Conservation (phyloP, 2,329 filamentous ascomycete genomes). For the Phyllosticta ampelicida region DNA sequence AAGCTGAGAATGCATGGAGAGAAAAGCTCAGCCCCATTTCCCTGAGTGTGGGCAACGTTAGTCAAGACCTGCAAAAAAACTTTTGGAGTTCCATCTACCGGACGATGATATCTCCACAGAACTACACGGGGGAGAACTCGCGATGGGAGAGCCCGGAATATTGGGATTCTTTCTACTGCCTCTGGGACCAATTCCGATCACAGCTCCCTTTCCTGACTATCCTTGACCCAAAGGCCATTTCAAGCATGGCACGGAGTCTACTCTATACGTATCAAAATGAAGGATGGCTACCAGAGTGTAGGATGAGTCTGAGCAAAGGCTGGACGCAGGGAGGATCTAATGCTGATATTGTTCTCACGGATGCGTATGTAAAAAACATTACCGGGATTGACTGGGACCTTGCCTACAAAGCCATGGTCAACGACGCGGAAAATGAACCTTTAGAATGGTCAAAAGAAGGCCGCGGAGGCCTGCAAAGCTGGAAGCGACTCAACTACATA, state of each 20-base stretch:
- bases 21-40: slow-evolving; percentile 29
- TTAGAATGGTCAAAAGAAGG: slow-evolving; percentile 30
- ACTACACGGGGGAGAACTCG: slow-evolving; percentile 39
- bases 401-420: slow-evolving; percentile 28
- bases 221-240: slow-evolving; percentile 52
- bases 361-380: slow-evolving; percentile 59
- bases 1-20: slow-evolving; percentile 31
- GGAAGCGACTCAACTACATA: slow-evolving; percentile 27
- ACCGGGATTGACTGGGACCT: slow-evolving; percentile 31
- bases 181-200: slow-evolving; percentile 38
- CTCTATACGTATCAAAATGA: slow-evolving; percentile 62
- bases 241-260: slow-evolving; percentile 57
- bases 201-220: slow-evolving; percentile 58
- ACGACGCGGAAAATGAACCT: slow-evolving; percentile 29
- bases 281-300: slow-evolving; percentile 65
- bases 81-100: slow-evolving; percentile 38
- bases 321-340: slow-evolving; percentile 69
- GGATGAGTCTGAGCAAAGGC: slow-evolving; percentile 66
- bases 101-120: slow-evolving; percentile 35
- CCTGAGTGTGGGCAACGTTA: slow-evolving; percentile 26
- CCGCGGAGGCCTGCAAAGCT: slow-evolving; percentile 26
- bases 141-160: slow-evolving; percentile 35
- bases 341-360: slow-evolving; percentile 59
- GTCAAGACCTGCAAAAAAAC: slow-evolving; percentile 26
- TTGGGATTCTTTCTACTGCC: slow-evolving; percentile 51